phyloP scores from a whole-genome alignment of 441 rosid genomes.

The Corymbia calophylla region DNA sequence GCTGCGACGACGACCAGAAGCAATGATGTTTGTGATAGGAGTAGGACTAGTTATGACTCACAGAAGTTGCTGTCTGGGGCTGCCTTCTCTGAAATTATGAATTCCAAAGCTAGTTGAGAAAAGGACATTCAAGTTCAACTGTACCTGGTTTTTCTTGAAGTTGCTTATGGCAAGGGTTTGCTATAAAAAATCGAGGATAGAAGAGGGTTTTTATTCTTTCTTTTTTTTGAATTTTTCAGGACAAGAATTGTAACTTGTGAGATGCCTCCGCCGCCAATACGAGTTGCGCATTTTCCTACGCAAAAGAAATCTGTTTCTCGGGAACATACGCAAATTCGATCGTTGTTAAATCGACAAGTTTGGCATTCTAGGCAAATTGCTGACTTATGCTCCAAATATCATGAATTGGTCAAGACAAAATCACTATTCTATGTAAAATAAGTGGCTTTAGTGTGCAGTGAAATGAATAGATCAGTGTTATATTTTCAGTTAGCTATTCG shows the following conservation, averaged over 20 bases:
- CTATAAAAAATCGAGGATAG: not conserved
- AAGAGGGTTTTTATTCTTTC: not conserved
- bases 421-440: no score
- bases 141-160: not conserved
- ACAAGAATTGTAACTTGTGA: constrained; percentile 7
- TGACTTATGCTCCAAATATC: no score
- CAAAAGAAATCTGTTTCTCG: no score
- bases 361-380: no score
- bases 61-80: not conserved
- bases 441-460: no score
- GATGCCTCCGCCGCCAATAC: no score
- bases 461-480: no score
- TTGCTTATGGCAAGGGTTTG: not conserved
- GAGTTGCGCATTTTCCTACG: no score
- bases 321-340: no score
- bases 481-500: no score
- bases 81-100: not conserved
- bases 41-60: not conserved
- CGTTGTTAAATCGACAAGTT: no score
- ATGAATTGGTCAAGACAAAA: no score
- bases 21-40: not conserved
- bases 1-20: not conserved
- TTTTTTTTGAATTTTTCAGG: not conserved
- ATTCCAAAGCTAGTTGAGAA: not conserved
- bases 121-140: not conserved